phyloP scores from a whole-genome alignment of 2,329 filamentous ascomycete genomes.

The Eurotiales sp. region DNA sequence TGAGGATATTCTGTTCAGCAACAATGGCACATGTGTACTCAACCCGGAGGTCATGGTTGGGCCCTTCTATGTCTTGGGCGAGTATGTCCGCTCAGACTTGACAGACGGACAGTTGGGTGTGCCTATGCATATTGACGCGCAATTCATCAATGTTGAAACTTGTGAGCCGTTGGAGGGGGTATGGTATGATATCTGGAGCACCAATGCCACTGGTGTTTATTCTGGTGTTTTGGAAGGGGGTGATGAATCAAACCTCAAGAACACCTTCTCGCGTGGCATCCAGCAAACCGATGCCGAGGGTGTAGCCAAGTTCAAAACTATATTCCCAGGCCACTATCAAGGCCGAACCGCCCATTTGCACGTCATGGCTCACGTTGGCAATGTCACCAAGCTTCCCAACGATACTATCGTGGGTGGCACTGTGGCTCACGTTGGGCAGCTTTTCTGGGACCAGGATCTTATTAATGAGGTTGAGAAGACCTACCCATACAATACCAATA shows the following conservation, averaged over 20 bases:
- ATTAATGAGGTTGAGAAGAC: conserved; percentile 49
- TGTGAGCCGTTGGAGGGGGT: conserved; percentile 38
- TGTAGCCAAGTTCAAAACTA: conserved; percentile 43
- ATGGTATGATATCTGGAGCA: conserved; percentile 40
- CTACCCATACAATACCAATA: conserved; percentile 47
- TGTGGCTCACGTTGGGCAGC: conserved; percentile 51
- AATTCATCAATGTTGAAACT: background rate
- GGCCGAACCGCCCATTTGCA: conserved; percentile 45
- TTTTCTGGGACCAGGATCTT: conserved; percentile 62
- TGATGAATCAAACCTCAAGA: conserved; percentile 33
- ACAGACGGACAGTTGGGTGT: too few species aligned
- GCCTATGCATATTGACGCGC: too few species aligned
- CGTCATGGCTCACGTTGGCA: conserved; percentile 17
- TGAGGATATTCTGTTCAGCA: too few species aligned
- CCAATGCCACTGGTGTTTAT: conserved; percentile 41
- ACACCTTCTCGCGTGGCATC: conserved; percentile 44
- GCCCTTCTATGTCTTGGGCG: too few species aligned
- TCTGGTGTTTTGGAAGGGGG: conserved; percentile 34
- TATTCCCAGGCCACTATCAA: conserved; percentile 38
- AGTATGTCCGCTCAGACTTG: too few species aligned
- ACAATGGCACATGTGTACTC: too few species aligned
- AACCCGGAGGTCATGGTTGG: too few species aligned
- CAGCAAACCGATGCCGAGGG: conserved; percentile 41
- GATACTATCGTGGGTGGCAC: too few species aligned
- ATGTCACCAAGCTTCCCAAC: too few species aligned